Conservation (phyloP, 2,329 filamentous ascomycete genomes). For the Rosellinia necatrix region DNA sequence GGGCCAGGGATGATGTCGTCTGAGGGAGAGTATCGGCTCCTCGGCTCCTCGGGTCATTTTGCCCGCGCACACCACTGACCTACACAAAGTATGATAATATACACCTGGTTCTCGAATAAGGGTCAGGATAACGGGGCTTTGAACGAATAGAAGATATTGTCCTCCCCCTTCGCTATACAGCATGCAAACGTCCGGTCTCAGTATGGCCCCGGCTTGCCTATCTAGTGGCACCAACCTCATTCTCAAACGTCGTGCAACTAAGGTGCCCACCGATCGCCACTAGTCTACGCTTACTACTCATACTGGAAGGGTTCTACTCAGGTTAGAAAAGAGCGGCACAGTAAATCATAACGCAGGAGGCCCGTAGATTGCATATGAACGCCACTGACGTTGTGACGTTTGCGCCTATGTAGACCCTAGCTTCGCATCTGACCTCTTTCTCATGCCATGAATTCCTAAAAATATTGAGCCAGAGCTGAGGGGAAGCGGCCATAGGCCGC, state of each 20-base stretch:
- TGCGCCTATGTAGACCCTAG: not conserved
- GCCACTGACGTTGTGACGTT: slow-evolving; percentile 17
- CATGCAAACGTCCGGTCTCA: slow-evolving; percentile 34
- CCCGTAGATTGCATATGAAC: slow-evolving; percentile 24
- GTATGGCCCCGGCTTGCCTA: slow-evolving; percentile 27
- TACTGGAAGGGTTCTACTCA: not conserved
- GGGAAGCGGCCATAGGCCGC: not conserved
- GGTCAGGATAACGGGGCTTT: not conserved
- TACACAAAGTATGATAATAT: slow-evolving; percentile 19
- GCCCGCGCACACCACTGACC: too few species aligned
- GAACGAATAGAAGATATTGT: slow-evolving; percentile 26
- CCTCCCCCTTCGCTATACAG: slow-evolving; percentile 30
- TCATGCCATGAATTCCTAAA: not conserved
- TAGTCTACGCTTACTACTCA: slow-evolving; percentile 34
- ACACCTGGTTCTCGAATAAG: slow-evolving; percentile 14
- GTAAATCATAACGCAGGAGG: slow-evolving; percentile 15
- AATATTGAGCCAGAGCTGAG: not conserved
- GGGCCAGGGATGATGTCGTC: too few species aligned
- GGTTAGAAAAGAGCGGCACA: slow-evolving; percentile 7
- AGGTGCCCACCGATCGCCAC: slow-evolving; percentile 25
- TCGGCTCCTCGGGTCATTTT: too few species aligned
- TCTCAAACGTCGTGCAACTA: slow-evolving; percentile 33
- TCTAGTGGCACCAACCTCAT: slow-evolving; percentile 23
- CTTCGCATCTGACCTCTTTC: slow-evolving; percentile 3
- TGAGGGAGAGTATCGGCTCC: too few species aligned